phyloP scores from a whole-genome alignment of 768 basidiomycete species.

The Baorangia bicolor region DNA sequence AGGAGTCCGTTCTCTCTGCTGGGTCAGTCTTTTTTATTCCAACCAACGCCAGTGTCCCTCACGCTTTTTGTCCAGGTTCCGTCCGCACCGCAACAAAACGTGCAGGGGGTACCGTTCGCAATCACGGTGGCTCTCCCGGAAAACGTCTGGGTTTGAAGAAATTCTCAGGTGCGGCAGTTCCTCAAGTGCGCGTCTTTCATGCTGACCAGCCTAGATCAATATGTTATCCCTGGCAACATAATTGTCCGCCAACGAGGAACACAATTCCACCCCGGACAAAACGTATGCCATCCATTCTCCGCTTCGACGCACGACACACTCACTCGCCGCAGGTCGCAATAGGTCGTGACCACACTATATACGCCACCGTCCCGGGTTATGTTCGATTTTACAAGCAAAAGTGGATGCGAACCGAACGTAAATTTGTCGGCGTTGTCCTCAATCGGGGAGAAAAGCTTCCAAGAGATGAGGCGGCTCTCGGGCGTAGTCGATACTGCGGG shows the following conservation, averaged over 20 bases:
- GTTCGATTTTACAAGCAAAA: slow-evolving; percentile 92
- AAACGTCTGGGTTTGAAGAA: slow-evolving; percentile 94
- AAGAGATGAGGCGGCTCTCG: slow-evolving; percentile 66
- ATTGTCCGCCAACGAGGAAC: slow-evolving; percentile 94
- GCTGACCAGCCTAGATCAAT: slow-evolving; percentile 61
- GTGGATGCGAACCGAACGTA: slow-evolving; percentile 69
- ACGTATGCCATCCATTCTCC: slow-evolving; percentile 53
- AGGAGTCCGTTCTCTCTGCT: slow-evolving; percentile 51
- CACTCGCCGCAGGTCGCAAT: slow-evolving; percentile 65
- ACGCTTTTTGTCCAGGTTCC: slow-evolving; percentile 42
- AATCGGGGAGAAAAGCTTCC: slow-evolving; percentile 84
- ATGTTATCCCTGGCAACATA: slow-evolving; percentile 92
- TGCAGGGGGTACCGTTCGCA: slow-evolving; percentile 91
- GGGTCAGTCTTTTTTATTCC: slow-evolving; percentile 21
- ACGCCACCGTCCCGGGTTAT: slow-evolving; percentile 84
- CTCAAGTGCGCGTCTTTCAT: neutral
- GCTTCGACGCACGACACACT: slow-evolving; percentile 1
- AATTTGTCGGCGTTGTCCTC: slow-evolving; percentile 82
- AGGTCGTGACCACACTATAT: slow-evolving; percentile 94
- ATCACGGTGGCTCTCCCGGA: slow-evolving; percentile 90
- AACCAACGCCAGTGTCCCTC: neutral
- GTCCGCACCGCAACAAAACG: slow-evolving; percentile 95
- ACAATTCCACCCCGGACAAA: slow-evolving; percentile 89
- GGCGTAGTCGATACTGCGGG: slow-evolving; percentile 85
- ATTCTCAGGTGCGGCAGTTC: slow-evolving; percentile 71